phyloP scores from a whole-genome alignment of 192 early-diverging fungal species.

The Coemansia asiatica region DNA sequence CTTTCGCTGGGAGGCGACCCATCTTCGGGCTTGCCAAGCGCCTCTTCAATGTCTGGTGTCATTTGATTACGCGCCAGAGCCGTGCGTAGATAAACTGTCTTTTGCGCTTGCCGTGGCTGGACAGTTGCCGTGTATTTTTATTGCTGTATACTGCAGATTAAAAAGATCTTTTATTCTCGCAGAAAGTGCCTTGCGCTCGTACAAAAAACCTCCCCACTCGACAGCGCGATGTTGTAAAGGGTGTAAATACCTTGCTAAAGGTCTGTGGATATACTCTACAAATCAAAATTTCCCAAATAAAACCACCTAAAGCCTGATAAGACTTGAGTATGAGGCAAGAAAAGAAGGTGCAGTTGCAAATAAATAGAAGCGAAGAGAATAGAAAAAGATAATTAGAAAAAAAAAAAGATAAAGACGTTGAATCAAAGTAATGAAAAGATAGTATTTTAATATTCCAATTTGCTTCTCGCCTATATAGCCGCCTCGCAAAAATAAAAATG shows the following conservation, averaged over 20 bases:
- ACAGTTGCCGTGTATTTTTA: not conserved
- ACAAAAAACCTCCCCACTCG: not conserved
- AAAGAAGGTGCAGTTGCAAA: too few species aligned
- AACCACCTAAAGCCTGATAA: too few species aligned
- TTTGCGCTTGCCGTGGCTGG: not conserved
- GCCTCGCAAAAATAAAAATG: not conserved
- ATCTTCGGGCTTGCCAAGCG: conserved; percentile 34
- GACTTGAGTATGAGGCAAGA: too few species aligned
- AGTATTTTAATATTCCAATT: not conserved
- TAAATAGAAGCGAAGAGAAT: not conserved
- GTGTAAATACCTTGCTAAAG: too few species aligned
- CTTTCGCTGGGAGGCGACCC: conserved; percentile 42
- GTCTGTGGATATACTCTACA: too few species aligned
- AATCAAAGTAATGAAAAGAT: not conserved
- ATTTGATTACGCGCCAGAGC: conserved; percentile 7
- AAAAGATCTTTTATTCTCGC: not conserved
- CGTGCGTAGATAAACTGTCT: not conserved
- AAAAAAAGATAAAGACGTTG: not conserved
- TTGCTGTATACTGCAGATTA: not conserved
- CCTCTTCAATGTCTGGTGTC: conserved; percentile 45
- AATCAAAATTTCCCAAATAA: too few species aligned
- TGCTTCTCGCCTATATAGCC: not conserved
- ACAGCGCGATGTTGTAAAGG: too few species aligned
- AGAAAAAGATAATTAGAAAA: not conserved
- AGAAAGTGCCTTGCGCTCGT: not conserved